These are phyloP conservation scores for Fusarium sp. DNA, from an alignment of 2,329 filamentous ascomycete species.

Conservation along the genomic window DNA sequence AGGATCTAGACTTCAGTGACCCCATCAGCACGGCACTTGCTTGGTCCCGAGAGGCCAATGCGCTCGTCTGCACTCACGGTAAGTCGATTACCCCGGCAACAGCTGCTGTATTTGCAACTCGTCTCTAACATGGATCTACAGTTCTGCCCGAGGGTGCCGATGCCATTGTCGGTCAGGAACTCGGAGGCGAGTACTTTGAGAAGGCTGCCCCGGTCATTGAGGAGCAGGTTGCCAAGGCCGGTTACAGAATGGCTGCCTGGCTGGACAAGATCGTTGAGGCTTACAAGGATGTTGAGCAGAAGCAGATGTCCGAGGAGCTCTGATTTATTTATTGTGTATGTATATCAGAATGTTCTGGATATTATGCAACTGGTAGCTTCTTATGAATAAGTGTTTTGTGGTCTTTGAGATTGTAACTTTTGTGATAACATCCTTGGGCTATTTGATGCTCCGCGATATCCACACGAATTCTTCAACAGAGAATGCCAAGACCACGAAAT, in stretches of 20 bases:
- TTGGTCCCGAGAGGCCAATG: slow-evolving; percentile 74
- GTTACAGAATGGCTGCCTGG: slow-evolving; percentile 75
- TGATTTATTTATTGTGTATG: slow-evolving; percentile 30
- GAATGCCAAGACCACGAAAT: background rate
- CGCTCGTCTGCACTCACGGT: slow-evolving; percentile 71
- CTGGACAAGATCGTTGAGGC: slow-evolving; percentile 69
- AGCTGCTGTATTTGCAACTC: background rate
- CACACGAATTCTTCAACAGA: background rate
- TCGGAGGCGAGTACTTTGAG: slow-evolving; percentile 71
- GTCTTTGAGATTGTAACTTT: background rate
- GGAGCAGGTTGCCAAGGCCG: slow-evolving; percentile 73
- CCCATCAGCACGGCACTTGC: slow-evolving; percentile 65
- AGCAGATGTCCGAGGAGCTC: slow-evolving; percentile 44
- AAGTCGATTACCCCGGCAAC: slow-evolving; percentile 42
- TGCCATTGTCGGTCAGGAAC: slow-evolving; percentile 68
- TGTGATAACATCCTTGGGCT: background rate
- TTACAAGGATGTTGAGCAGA: slow-evolving; percentile 41
- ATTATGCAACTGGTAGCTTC: background rate
- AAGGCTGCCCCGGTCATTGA: slow-evolving; percentile 72
- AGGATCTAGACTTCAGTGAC: slow-evolving; percentile 65
- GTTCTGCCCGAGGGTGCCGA: slow-evolving; percentile 71
- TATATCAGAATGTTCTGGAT: background rate
- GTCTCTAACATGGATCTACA: slow-evolving; percentile 43
- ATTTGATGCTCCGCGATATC: background rate
- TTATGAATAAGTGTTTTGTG: background rate